Conservation (phyloP, 108 stramenopile species). For the Asterionellopsis glacialis region DNA sequence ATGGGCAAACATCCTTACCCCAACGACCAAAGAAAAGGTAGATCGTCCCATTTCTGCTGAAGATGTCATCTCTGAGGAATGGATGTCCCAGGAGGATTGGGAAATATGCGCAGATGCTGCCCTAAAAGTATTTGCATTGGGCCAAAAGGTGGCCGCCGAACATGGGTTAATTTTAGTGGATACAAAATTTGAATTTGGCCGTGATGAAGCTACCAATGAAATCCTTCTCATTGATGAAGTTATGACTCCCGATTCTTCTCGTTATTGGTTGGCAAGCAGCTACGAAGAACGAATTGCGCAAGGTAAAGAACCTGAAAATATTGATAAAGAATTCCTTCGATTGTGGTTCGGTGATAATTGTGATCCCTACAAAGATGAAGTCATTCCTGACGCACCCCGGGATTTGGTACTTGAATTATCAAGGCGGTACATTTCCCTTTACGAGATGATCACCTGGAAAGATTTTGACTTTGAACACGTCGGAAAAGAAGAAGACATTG, state of each 20-base stretch:
- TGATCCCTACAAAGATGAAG: conserved; percentile 95
- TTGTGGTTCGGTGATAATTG: conserved; percentile 95
- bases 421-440: conserved; percentile 92
- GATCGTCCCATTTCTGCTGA: conserved; percentile 93
- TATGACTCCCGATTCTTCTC: conserved; percentile 96
- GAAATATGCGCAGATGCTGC: conserved; percentile 73
- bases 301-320: conserved; percentile 95
- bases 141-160: conserved; percentile 82
- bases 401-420: conserved; percentile 93
- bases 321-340: conserved; percentile 98
- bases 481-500: conserved; percentile 51
- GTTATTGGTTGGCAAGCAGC: conserved; percentile 93
- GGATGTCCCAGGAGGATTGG: conserved; percentile 85
- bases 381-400: conserved; percentile 91
- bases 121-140: conserved; percentile 72
- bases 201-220: conserved; percentile 67
- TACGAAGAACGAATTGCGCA: conserved; percentile 78
- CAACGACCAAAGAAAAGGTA: conserved; percentile 96
- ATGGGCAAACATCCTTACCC: conserved; percentile 77
- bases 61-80: conserved; percentile 85
- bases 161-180: conserved; percentile 96
- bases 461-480: conserved; percentile 61
- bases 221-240: conserved; percentile 97
- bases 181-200: conserved; percentile 99
- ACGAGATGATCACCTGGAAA: conserved; percentile 94